Evolutionary conservation across 2,329 filamentous ascomycete genomes (phyloP).

Genomic region (Gaeumannomyces sp.): DNA sequence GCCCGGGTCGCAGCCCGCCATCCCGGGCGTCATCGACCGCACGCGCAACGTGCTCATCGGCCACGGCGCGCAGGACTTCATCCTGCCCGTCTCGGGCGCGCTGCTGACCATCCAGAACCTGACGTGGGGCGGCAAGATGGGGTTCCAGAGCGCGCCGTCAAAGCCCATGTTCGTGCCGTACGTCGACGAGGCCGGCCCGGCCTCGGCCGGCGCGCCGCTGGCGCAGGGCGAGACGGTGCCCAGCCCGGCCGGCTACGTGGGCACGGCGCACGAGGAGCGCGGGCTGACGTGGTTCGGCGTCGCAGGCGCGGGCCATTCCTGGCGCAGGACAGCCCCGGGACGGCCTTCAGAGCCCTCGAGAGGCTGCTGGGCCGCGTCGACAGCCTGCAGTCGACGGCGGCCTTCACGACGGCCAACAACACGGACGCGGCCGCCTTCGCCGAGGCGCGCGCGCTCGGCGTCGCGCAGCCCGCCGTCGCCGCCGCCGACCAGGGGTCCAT

Average conservation of each 20-base stretch:
- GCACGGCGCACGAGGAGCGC: conserved; percentile 62
- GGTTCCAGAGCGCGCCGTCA: too few relatives aligned
- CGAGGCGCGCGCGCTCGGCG: too few relatives aligned
- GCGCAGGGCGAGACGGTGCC: too few relatives aligned
- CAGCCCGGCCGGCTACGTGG: conserved; percentile 34
- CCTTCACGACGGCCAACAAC: conserved; percentile 12
- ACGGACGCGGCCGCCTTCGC: too few relatives aligned
- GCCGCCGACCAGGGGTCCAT: too few relatives aligned
- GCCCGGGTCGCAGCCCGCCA: conserved; percentile 20
- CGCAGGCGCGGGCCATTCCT: conserved; percentile 10
- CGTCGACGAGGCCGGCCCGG: background rate
- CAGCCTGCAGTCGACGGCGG: conserved; percentile 8
- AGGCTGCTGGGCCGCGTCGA: conserved; percentile 12
- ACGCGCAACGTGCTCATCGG: conserved; percentile 4
- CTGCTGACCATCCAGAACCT: background rate
- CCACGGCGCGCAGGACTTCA: conserved; percentile 3
- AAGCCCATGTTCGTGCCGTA: background rate
- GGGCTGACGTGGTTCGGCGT: conserved; percentile 55
- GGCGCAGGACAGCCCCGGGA: conserved; percentile 10
- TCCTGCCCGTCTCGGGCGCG: background rate
- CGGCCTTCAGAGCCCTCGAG: conserved; percentile 12
- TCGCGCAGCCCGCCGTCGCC: too few relatives aligned
- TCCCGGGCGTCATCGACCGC: conserved; percentile 5
- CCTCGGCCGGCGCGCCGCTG: too few relatives aligned
- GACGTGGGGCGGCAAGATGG: too few relatives aligned